A percentile compares a stretch with the other conserved stretches of the same genome.
phyloP scores from a whole-genome alignment of 2,329 filamentous ascomycete species.

The Cercospora sesami region DNA sequence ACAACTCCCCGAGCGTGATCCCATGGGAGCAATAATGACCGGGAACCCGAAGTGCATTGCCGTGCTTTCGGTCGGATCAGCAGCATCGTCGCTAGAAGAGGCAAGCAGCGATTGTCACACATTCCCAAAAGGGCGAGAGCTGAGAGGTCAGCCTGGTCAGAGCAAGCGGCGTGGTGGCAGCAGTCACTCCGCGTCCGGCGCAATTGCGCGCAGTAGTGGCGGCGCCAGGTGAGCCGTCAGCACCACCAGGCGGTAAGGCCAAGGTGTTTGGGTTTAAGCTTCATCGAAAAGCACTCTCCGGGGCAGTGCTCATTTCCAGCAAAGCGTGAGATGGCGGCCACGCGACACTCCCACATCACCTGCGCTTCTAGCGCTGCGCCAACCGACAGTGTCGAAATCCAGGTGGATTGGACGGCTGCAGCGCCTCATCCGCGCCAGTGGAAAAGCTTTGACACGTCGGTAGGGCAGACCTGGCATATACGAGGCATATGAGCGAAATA shows the following conservation, averaged over 20 bases:
- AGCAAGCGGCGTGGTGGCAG: background rate
- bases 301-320: conserved; percentile 15
- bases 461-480: conserved; percentile 11
- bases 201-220: background rate
- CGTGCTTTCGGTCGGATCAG: conserved; percentile 1
- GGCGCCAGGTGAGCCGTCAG: background rate
- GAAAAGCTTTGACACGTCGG: background rate
- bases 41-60: conserved; percentile 1
- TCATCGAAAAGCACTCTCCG: conserved; percentile 15
- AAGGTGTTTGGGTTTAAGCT: conserved; percentile 13
- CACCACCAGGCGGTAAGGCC: background rate
- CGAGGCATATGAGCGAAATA: background rate
- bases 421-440: conserved; percentile 2
- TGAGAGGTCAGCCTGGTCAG: background rate
- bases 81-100: background rate
- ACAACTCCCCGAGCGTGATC: background rate
- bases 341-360: conserved; percentile 15
- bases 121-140: conserved; percentile 5
- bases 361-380: conserved; percentile 21
- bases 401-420: conserved; percentile 14
- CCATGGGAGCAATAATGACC: background rate
- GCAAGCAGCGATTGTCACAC: conserved; percentile 8
- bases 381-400: conserved; percentile 3
- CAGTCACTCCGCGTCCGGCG: background rate
- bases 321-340: conserved; percentile 19